Percentiles rank a stretch among this genome's conserved stretches.
Conservation (phyloP, 2,329 filamentous ascomycete genomes). For the Metarhizium humberi region DNA sequence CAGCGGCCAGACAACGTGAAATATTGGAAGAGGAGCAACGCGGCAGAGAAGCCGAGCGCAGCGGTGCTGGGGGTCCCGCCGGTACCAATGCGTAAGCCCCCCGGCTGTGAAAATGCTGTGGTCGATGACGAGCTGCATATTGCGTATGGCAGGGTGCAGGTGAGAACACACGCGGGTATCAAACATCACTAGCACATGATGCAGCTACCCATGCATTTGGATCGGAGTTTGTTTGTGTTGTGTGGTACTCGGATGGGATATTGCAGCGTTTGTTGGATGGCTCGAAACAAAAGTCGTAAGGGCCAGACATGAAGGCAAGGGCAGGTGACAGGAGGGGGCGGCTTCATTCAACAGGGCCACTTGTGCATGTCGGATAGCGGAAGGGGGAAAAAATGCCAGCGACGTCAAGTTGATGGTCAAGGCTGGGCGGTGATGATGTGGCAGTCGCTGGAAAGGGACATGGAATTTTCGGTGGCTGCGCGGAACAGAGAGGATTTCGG, state of each 20-base stretch:
- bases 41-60: conserved; percentile 32
- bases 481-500: not conserved
- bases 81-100: not conserved
- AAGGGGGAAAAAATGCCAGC: not conserved
- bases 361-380: not conserved
- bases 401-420: not conserved
- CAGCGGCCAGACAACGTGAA: conserved; percentile 52
- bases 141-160: not conserved
- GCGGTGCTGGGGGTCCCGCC: not conserved
- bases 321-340: not conserved
- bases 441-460: not conserved
- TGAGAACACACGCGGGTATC: not conserved
- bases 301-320: not conserved
- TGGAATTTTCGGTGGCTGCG: not conserved
- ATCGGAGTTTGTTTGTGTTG: not conserved
- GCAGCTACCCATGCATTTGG: not conserved
- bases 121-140: not conserved
- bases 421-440: not conserved
- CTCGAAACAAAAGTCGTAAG: not conserved
- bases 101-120: too few relatives aligned
- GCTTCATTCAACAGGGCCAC: not conserved
- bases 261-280: not conserved
- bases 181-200: not conserved
- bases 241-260: not conserved
- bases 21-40: conserved; percentile 50